Evolutionary conservation across 805 yeast genomes (phyloP).

Genomic region (Metschnikowia peoriensis): DNA sequence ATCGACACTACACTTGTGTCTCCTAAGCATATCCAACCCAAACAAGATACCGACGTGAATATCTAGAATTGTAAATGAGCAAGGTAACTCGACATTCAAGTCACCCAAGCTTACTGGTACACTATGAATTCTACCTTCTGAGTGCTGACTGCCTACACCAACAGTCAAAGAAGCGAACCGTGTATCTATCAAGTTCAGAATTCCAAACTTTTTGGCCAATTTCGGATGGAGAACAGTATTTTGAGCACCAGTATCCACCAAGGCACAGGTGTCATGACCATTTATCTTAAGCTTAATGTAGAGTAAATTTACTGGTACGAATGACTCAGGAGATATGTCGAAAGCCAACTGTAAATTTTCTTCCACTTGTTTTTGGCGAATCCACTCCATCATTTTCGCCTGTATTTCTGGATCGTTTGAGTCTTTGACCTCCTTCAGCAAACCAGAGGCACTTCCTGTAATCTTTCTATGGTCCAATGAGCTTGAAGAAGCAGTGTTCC

Average conservation of each 20-base stretch:
- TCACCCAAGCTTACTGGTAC: slow-evolving; percentile 80
- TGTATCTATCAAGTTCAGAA: slow-evolving; percentile 71
- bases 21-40: slow-evolving; percentile 87
- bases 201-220: slow-evolving; percentile 70
- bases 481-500: not conserved
- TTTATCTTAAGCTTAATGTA: slow-evolving; percentile 77
- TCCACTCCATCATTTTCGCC: slow-evolving; percentile 57
- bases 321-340: slow-evolving; percentile 88
- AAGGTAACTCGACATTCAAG: slow-evolving; percentile 37
- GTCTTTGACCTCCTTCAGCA: not conserved
- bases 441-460: not conserved
- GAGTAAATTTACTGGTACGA: slow-evolving; percentile 79
- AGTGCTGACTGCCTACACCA: slow-evolving; percentile 84
- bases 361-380: slow-evolving; percentile 69
- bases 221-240: slow-evolving; percentile 76
- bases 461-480: not conserved
- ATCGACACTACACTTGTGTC: slow-evolving; percentile 83
- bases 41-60: slow-evolving; percentile 69
- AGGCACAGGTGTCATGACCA: slow-evolving; percentile 80
- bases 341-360: slow-evolving; percentile 77
- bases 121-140: slow-evolving; percentile 82
- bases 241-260: slow-evolving; percentile 97
- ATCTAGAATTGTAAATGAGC: slow-evolving; percentile 52
- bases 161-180: slow-evolving; percentile 79
- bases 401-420: slow-evolving; percentile 58